Base-by-base conservation (phyloP, 2,329 filamentous ascomycete genomes). In the Xylaria sp. region DNA sequence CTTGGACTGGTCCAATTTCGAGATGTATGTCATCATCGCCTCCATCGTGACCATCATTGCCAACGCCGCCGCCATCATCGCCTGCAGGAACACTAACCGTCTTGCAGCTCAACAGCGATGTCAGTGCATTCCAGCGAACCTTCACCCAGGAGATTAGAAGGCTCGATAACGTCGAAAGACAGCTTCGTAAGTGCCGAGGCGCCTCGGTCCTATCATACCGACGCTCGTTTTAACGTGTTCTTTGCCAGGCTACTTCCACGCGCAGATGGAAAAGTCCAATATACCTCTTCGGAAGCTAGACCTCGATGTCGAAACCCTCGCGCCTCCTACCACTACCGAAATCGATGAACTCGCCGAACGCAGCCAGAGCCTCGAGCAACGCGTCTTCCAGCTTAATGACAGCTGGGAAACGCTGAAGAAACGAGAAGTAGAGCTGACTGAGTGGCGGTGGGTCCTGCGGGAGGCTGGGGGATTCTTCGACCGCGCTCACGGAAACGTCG, bases 381-480 rank as follows among this genome's bases (percentile, higher is more conserved):
- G 94, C 59, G 86, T 99, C 63, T 88, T 86, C 54, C 93, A 92
- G 63, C 78, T 99, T 59, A 97, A 97, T 72, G 94, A 97, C 71
- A 97, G 92, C 78, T 97, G 99, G 75, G 94, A 99, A 78, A 97
- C 92, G 16, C 77, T 99, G 72, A 97, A 97, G 84, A 97, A 94
- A 79, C 87, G 93, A 53, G 94, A 97, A 78, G 91, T 96, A 56
- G 94, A 99, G 73, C 81, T 99, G 66, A 96, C 90, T 9, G 94
- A 99, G 77, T 97, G 94, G 94, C 89, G 95, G 69, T 97, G 93
- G 91, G 95, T 99, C 47, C 77, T 99, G 54, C 88, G 91, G 61
- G 94, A 99, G 81, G 92, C 95, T 42, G 94, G 94, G 39, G 91
- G 92, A 63, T 99, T 99, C 78, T 99, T 99, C 66, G 94, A 99